Conservation (phyloP, 2,329 filamentous ascomycete genomes). For the Salinomyces thailandicus region DNA sequence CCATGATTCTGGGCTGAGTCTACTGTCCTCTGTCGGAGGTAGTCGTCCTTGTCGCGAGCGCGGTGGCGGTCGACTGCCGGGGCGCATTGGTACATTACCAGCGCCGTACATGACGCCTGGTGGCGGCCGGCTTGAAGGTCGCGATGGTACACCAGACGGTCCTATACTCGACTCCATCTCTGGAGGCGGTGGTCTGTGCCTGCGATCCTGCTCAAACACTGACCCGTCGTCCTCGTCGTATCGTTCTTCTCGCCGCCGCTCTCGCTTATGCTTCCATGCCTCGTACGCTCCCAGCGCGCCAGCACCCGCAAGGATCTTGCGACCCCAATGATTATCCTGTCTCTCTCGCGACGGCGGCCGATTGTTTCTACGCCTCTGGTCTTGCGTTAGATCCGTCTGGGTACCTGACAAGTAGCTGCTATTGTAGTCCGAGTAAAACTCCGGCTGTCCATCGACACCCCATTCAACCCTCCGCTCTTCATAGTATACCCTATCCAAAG, state of each 20-base stretch:
- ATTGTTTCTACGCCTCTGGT: slow-evolving; percentile 15
- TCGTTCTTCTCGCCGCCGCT: slow-evolving; percentile 24
- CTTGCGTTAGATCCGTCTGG: slow-evolving; percentile 40
- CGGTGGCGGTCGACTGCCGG: slow-evolving; percentile 3
- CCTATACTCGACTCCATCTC: slow-evolving; percentile 1
- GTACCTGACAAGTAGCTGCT: slow-evolving; percentile 46
- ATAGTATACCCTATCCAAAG: slow-evolving; percentile 59
- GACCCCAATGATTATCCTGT: slow-evolving; percentile 26
- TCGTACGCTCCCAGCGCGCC: slow-evolving; percentile 49
- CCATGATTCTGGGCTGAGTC: slow-evolving; percentile 22
- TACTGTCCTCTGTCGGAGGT: slow-evolving; percentile 8
- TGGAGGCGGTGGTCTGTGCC: slow-evolving; percentile 2
- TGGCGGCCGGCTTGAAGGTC: slow-evolving; percentile 10
- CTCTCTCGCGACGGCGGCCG: slow-evolving; percentile 10
- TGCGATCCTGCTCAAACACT: slow-evolving; percentile 8
- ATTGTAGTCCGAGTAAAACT: slow-evolving; percentile 43
- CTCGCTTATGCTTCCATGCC: slow-evolving; percentile 36
- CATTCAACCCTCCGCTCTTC: slow-evolving; percentile 34
- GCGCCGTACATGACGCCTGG: slow-evolving; percentile 9
- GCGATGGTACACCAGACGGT: slow-evolving; percentile 6
- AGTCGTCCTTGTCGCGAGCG: background rate
- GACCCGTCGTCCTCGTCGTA: slow-evolving; percentile 11
- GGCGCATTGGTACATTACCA: slow-evolving; percentile 6
- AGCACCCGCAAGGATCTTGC: slow-evolving; percentile 42
- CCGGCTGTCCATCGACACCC: slow-evolving; percentile 4